Conservation (phyloP, 2,329 filamentous ascomycete genomes). For the Ascochyta clinopodiicola region DNA sequence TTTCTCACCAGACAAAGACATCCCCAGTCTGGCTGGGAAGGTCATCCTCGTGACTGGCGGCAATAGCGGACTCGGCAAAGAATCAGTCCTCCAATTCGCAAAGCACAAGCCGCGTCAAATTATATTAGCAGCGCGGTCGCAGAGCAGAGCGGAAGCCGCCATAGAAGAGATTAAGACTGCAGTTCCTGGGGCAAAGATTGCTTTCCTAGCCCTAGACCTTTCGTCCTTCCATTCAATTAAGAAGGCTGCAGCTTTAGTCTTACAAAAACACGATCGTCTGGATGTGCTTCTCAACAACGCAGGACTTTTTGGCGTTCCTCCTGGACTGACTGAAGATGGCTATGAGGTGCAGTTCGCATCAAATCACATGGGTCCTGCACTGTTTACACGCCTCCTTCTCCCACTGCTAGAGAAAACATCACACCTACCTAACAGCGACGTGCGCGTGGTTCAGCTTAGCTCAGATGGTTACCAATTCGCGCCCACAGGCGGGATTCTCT, state of each 20-base stretch:
- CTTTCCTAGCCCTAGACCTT: too few relatives aligned
- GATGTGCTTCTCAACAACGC: slow-evolving; percentile 54
- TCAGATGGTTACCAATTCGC: too few relatives aligned
- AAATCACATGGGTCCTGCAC: slow-evolving; percentile 55
- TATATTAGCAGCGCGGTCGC: slow-evolving; percentile 44
- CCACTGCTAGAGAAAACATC: slow-evolving; percentile 49
- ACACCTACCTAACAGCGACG: too few relatives aligned
- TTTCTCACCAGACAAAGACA: slow-evolving; percentile 23
- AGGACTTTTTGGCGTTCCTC: slow-evolving; percentile 38
- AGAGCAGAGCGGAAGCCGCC: too few relatives aligned
- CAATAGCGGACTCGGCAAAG: slow-evolving; percentile 53
- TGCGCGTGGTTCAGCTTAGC: too few relatives aligned
- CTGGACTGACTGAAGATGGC: slow-evolving; percentile 50
- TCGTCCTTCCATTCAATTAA: too few relatives aligned
- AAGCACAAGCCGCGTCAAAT: slow-evolving; percentile 51
- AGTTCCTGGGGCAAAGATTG: too few relatives aligned
- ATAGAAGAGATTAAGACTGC: too few relatives aligned
- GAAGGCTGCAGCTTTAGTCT: too few relatives aligned
- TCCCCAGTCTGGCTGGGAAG: slow-evolving; percentile 24
- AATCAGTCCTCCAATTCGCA: slow-evolving; percentile 48
- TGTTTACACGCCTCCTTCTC: slow-evolving; percentile 51
- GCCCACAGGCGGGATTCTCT: too few relatives aligned
- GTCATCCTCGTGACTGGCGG: slow-evolving; percentile 35
- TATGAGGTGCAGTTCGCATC: slow-evolving; percentile 57
- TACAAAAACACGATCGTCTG: slow-evolving; percentile 34